A percentile compares a stretch with the other conserved stretches of the same genome.
Conservation (phyloP, 2,329 filamentous ascomycete species). For the Exophiala sp. region DNA sequence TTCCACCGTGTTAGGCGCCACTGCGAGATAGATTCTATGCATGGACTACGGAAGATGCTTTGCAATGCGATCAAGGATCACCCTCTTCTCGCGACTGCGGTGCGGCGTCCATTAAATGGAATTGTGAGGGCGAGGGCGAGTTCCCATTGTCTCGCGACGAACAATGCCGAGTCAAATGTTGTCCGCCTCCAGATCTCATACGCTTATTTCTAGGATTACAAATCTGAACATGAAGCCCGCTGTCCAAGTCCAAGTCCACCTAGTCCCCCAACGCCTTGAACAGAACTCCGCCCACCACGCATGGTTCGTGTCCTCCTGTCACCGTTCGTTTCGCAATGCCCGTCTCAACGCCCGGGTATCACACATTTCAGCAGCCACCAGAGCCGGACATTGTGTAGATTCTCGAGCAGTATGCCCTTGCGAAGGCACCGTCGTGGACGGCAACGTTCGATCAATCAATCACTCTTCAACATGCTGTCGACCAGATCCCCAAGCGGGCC, state of each 20-base stretch:
- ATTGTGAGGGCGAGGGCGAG: background rate
- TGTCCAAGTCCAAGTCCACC: background rate
- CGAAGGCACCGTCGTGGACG: background rate
- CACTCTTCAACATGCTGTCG: slow-evolving; percentile 94
- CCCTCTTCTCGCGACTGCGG: background rate
- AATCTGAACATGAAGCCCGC: background rate
- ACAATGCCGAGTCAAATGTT: background rate
- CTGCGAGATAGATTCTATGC: background rate
- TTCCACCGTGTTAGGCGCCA: background rate
- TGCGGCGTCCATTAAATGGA: background rate
- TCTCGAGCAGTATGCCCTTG: background rate
- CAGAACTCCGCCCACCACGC: background rate
- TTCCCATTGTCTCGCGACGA: background rate
- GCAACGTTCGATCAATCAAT: slow-evolving; percentile 48
- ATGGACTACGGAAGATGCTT: background rate
- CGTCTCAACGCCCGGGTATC: background rate
- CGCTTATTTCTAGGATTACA: background rate
- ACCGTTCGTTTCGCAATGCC: background rate
- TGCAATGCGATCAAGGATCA: background rate
- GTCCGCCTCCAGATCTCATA: background rate
- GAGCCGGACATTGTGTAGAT: background rate
- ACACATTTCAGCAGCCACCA: background rate
- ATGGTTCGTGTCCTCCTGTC: background rate
- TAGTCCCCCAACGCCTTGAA: background rate
- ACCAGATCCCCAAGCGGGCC: slow-evolving; percentile 91